phyloP scores from a whole-genome alignment of 345 rosid genomes.

The Cardiospermum halicacabum region DNA sequence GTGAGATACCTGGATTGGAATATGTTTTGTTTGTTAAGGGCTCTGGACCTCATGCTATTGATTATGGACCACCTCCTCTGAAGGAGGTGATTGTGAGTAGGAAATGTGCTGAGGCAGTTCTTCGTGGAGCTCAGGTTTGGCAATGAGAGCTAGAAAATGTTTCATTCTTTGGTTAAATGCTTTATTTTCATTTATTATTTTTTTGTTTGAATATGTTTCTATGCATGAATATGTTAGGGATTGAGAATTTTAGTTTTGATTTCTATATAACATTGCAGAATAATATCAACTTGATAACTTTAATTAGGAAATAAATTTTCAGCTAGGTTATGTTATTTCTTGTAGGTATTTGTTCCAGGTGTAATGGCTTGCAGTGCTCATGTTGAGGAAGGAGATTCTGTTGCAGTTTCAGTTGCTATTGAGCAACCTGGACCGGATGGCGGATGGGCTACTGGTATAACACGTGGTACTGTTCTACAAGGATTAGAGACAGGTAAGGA shows the following conservation, averaged over 20 bases:
- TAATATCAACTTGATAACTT: background rate
- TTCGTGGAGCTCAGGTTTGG: constrained; percentile 94
- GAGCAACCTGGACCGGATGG: constrained; percentile 71
- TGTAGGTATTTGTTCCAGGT: constrained; percentile 94
- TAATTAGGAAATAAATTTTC: constrained; percentile 4
- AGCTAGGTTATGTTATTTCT: constrained; percentile 17
- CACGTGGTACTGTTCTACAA: constrained; percentile 90
- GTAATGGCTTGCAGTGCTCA: constrained; percentile 93
- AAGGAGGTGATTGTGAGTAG: constrained; percentile 97
- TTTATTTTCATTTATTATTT: background rate
- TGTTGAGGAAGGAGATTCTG: constrained; percentile 89
- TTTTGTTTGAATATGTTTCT: background rate
- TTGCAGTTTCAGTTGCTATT: constrained; percentile 92
- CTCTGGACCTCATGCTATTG: constrained; percentile 74
- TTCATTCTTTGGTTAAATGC: background rate
- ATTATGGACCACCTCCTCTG: constrained; percentile 54
- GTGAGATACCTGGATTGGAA: constrained; percentile 72
- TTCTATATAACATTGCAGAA: background rate
- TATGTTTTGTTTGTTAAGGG: constrained; percentile 84
- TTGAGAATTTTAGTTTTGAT: background rate
- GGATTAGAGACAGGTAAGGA: constrained; percentile 69
- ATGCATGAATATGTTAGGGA: background rate
- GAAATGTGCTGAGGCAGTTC: constrained; percentile 98
- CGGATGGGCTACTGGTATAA: constrained; percentile 72
- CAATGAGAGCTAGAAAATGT: background rate